Evolutionary conservation across 495 filamentous ascomycete genomes (phyloP).

Genomic region (Paragyromitra xinjiangensis): DNA sequence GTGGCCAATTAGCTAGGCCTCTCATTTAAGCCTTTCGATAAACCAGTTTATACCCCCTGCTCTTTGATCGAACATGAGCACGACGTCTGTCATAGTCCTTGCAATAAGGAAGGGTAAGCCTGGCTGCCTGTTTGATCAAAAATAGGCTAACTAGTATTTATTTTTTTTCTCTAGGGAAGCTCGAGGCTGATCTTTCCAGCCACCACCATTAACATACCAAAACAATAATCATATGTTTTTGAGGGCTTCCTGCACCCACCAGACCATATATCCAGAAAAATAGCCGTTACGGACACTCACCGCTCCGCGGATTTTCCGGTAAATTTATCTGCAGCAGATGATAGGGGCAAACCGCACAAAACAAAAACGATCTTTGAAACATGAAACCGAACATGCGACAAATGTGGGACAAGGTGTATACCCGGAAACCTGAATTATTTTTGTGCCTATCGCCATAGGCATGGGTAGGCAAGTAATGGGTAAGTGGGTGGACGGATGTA

Average conservation of each 20-base stretch:
- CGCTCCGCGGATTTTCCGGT: background rate
- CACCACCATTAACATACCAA: background rate
- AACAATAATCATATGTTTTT: background rate
- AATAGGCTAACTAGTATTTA: background rate
- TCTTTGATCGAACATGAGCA: too few species aligned
- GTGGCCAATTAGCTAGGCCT: background rate
- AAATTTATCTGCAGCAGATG: background rate
- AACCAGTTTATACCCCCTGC: background rate
- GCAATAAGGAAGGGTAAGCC: background rate
- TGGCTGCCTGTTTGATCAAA: background rate
- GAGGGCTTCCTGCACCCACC: too few species aligned
- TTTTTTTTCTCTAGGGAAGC: background rate
- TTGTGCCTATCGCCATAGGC: too few species aligned
- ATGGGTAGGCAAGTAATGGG: too few species aligned
- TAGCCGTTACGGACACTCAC: background rate
- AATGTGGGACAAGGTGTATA: constrained; percentile 46
- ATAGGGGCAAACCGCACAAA: background rate
- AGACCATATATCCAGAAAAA: background rate
- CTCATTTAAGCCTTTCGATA: background rate
- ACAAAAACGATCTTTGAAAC: background rate
- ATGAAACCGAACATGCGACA: background rate
- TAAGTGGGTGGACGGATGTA: too few species aligned
- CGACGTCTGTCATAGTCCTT: background rate
- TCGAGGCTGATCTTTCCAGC: background rate
- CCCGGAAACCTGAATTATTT: too few species aligned